Percentiles rank a stretch among this genome's conserved stretches.
Evolutionary conservation across 139 green algal species (phyloP).

Genomic region (Ostreobium quekettii): DNA sequence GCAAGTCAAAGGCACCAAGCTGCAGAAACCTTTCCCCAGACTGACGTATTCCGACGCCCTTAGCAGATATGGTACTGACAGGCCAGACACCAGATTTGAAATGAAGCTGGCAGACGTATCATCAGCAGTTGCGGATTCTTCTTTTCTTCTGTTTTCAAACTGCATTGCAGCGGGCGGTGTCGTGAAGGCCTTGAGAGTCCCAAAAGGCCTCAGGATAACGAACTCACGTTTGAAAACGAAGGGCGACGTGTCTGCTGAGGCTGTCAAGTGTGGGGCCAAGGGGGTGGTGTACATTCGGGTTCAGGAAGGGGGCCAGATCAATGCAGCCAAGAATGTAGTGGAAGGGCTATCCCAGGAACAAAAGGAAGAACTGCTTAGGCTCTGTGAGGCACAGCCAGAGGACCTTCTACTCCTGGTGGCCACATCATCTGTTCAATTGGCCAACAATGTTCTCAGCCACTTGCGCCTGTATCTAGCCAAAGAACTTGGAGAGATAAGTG

Average conservation of each 20-base stretch:
- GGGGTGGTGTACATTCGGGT: constrained; percentile 72
- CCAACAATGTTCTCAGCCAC: constrained; percentile 71
- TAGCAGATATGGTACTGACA: constrained; percentile 60
- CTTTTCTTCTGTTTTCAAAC: constrained; percentile 57
- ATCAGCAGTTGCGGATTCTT: constrained; percentile 13
- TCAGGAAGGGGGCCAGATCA: constrained; percentile 44
- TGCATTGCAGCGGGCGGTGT: constrained; percentile 56
- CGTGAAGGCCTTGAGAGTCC: constrained; percentile 81
- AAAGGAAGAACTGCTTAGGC: constrained; percentile 24
- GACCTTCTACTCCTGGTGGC: constrained; percentile 88
- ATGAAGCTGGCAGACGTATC: constrained; percentile 53
- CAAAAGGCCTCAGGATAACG: constrained; percentile 60
- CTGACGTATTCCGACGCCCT: constrained; percentile 91
- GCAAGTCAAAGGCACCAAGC: constrained; percentile 41
- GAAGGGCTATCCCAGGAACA: constrained; percentile 59
- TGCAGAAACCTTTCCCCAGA: constrained; percentile 61
- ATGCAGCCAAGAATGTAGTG: constrained; percentile 70
- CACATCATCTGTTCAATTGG: too few relatives aligned
- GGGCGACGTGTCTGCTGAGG: constrained; percentile 70
- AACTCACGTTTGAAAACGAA: constrained; percentile 62
- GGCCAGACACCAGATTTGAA: constrained; percentile 76
- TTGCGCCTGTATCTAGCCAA: constrained; percentile 75
- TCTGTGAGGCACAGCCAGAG: constrained; percentile 22
- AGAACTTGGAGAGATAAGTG: constrained; percentile 41
- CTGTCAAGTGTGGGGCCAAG: constrained; percentile 45